phyloP scores from a whole-genome alignment of 768 basidiomycete species.

The Phaeotremella skinneri region DNA sequence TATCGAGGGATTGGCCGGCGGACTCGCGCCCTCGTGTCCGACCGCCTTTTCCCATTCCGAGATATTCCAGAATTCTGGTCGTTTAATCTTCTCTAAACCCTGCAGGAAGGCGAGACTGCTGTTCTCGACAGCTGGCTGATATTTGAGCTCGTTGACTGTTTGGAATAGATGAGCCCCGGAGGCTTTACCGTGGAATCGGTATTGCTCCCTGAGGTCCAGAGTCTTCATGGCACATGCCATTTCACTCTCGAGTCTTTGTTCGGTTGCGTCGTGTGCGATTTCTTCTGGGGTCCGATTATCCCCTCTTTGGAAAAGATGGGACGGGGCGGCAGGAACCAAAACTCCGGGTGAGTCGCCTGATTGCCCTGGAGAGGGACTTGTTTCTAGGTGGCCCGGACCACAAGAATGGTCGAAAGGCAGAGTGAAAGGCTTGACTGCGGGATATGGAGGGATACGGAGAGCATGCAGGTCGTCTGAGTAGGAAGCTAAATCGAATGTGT shows the following conservation, averaged over 20 bases:
- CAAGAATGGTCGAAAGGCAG: slow-evolving; percentile 57
- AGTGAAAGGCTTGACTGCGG: slow-evolving; percentile 40
- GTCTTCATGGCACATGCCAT: slow-evolving; percentile 27
- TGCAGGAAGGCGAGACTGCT: slow-evolving; percentile 19
- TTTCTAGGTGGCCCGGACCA: slow-evolving; percentile 51
- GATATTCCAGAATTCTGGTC: slow-evolving; percentile 44
- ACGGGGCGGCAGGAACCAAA: slow-evolving; percentile 8
- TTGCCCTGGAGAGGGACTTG: slow-evolving; percentile 13
- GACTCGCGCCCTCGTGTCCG: slow-evolving; percentile 32
- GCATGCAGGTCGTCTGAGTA: slow-evolving; percentile 40
- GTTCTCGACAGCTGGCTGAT: slow-evolving; percentile 7
- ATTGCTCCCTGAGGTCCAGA: slow-evolving; percentile 31
- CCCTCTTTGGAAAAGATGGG: slow-evolving; percentile 8
- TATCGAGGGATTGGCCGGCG: slow-evolving; percentile 52
- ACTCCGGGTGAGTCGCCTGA: slow-evolving; percentile 7
- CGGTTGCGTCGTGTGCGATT: slow-evolving; percentile 7
- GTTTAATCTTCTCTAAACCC: slow-evolving; percentile 41
- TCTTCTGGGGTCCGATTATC: slow-evolving; percentile 23
- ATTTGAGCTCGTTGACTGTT: slow-evolving; percentile 39
- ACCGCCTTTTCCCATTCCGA: slow-evolving; percentile 52
- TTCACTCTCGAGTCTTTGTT: slow-evolving; percentile 12
- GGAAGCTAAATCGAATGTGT: slow-evolving; percentile 43
- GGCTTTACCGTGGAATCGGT: slow-evolving; percentile 48
- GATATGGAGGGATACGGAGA: slow-evolving; percentile 36
- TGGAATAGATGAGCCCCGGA: slow-evolving; percentile 44